Percentiles rank a stretch among this genome's conserved stretches.
These are phyloP conservation scores for Leucosporidium yakuticum DNA, from an alignment of 768 basidiomycete species.

Conservation along the genomic window DNA sequence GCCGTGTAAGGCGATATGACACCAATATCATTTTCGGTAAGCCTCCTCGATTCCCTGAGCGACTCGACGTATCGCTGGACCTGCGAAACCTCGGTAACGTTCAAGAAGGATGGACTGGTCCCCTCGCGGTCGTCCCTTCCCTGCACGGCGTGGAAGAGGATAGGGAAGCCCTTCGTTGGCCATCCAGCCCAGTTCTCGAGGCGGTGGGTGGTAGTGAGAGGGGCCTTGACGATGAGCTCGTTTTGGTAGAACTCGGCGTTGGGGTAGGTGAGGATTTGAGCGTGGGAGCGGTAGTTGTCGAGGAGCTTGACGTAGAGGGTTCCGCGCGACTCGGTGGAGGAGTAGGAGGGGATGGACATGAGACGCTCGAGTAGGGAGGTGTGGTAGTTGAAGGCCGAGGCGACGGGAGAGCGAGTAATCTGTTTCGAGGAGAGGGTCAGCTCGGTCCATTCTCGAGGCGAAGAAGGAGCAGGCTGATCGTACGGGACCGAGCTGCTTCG, in stretches of 20 bases:
- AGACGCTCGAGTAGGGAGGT: conserved; percentile 43
- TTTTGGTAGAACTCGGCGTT: conserved; percentile 43
- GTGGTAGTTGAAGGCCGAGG: conserved; percentile 37
- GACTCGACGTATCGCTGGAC: background rate
- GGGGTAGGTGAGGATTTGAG: conserved; percentile 41
- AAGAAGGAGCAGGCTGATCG: background rate
- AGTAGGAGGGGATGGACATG: conserved; percentile 37
- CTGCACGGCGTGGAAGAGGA: conserved; percentile 39
- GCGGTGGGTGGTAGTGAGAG: background rate
- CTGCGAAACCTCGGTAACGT: conserved; percentile 37
- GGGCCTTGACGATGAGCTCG: conserved; percentile 37
- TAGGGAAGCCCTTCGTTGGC: conserved; percentile 38
- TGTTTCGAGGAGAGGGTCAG: background rate
- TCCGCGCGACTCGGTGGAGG: conserved; percentile 5
- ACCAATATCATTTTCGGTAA: conserved; percentile 15
- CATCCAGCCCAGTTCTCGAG: conserved; percentile 37
- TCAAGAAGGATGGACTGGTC: conserved; percentile 41
- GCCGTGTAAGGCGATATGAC: conserved; percentile 20
- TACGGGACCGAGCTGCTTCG: conserved; percentile 44
- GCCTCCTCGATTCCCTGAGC: background rate
- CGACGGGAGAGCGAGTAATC: conserved; percentile 36
- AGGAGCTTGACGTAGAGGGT: conserved; percentile 23
- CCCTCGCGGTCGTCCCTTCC: conserved; percentile 42
- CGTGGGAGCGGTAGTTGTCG: conserved; percentile 43
- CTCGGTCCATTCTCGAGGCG: background rate